These are phyloP conservation scores for Blastocystis sp. DNA, from an alignment of 352 stramenopile species.

Conservation along the genomic window DNA sequence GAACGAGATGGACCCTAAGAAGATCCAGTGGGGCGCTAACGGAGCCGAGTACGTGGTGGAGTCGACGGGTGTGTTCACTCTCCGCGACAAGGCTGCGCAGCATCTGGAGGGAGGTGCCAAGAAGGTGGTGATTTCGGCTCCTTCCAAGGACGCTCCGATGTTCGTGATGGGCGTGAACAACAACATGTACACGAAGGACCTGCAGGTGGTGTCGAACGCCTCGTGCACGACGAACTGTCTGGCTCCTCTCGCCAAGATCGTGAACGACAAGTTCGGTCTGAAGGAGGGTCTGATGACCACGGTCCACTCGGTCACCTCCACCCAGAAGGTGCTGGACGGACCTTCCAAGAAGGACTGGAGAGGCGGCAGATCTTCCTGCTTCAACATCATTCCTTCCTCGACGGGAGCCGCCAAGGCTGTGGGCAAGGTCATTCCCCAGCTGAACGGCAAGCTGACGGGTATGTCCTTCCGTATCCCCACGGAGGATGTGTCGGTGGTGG, in stretches of 20 bases:
- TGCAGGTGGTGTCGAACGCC: constrained; percentile 92
- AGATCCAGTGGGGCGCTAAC: constrained; percentile 79
- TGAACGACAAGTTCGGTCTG: constrained; percentile 95
- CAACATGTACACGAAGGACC: constrained; percentile 78
- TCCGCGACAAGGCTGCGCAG: constrained; percentile 75
- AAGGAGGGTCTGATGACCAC: constrained; percentile 95
- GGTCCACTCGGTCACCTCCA: constrained; percentile 92
- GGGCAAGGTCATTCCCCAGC: constrained; percentile 87
- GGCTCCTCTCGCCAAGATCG: constrained; percentile 89
- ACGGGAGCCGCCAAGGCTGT: constrained; percentile 94
- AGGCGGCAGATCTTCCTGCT: constrained; percentile 84
- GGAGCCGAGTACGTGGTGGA: constrained; percentile 87
- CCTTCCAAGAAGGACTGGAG: constrained; percentile 95
- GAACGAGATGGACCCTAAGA: constrained; percentile 79
- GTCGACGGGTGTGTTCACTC: constrained; percentile 74
- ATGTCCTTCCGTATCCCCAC: constrained; percentile 81
- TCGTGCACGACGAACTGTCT: constrained; percentile 98
- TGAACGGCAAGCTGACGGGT: constrained; percentile 80
- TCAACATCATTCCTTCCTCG: constrained; percentile 97
- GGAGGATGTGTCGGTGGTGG: constrained; percentile 75
- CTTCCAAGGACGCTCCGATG: constrained; percentile 88
- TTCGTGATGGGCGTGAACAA: constrained; percentile 97
- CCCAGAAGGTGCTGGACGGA: constrained; percentile 89
- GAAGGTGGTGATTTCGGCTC: constrained; percentile 91
- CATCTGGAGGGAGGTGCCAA: constrained; percentile 83